Base-by-base conservation (phyloP, 208 protist species). In the Angomonas ambiguus region DNA sequence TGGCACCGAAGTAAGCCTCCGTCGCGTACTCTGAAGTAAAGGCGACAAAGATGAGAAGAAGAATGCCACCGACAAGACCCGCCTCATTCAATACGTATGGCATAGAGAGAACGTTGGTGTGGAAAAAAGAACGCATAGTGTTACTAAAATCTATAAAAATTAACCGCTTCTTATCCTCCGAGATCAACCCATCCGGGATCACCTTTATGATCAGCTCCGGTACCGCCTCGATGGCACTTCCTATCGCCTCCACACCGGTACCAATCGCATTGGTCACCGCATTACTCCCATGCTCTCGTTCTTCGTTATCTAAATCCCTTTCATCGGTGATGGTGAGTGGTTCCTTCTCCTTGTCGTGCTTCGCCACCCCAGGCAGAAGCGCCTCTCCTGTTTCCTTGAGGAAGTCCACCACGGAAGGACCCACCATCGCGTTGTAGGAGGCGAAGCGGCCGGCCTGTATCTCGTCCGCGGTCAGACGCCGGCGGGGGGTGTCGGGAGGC, bases 101-200 rank as follows among this genome's bases (percentile, higher is more conserved):
- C 63, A 83, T 83, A 2, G 77, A 79, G 6, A 83, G 59, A 10
- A 83, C 69, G 59, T 87, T 83, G 13, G 78, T 83, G 73, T 80
- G 78, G 32, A 79, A 83, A 63, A 83, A 83, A 57, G 67, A 72
- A 33, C 78, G 70, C 57, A 84, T 70, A 30, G 76, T 79, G 76
- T 82, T 85, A 45, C 69, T 75, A 24, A 79, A 81, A 62, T 80
- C 76, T 0, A 66, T 73, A 59, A 85, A 85, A 67, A 85, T 41
- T 0, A 81, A 67, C 53, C 70, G 61, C 76, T 82, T 82, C 59
- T 77, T 59, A 22, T 79, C 69, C n/a, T 76, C 28, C 0, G 75
- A 77, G 72, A 85, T 78, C 51, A 85, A 51, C 8, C 57, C 28
- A 11, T 65, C 51, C 0, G 79, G 79, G 27, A 85, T 79, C 18